phyloP scores from a whole-genome alignment of 805 yeast genomes.

The Suhomyces tanzawaensis region DNA sequence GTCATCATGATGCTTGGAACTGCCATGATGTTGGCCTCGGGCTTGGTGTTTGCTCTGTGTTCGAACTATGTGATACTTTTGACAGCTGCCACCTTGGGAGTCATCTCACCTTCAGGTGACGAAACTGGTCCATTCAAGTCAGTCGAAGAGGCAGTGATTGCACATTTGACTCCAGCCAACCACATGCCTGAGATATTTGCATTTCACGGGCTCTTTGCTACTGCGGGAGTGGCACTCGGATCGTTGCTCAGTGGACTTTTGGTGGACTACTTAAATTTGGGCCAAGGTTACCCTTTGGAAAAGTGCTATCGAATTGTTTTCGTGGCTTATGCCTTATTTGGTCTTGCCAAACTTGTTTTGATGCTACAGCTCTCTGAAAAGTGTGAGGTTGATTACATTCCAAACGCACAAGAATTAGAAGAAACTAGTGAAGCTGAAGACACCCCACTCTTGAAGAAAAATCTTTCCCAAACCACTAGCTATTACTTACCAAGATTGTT shows the following conservation, averaged over 20 bases:
- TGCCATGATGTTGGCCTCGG: slow-evolving; percentile 65
- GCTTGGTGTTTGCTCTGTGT: slow-evolving; percentile 58
- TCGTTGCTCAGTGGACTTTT: slow-evolving; percentile 60
- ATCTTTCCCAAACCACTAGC: slow-evolving; percentile 42
- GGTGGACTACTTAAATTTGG: slow-evolving; percentile 44
- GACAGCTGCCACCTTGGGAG: slow-evolving; percentile 76
- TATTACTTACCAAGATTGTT: slow-evolving; percentile 48
- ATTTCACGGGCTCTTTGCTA: slow-evolving; percentile 64
- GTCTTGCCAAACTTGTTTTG: slow-evolving; percentile 48
- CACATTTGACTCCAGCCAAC: slow-evolving; percentile 67
- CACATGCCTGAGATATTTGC: slow-evolving; percentile 75
- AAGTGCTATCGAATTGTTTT: slow-evolving; percentile 58
- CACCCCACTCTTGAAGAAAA: slow-evolving; percentile 6
- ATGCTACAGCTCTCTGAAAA: slow-evolving; percentile 50
- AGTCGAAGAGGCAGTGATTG: slow-evolving; percentile 78
- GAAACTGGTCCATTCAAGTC: slow-evolving; percentile 91
- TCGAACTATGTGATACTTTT: slow-evolving; percentile 55
- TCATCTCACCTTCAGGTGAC: slow-evolving; percentile 84
- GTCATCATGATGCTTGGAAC: slow-evolving; percentile 62
- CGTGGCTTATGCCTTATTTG: slow-evolving; percentile 52
- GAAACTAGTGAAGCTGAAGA: not conserved
- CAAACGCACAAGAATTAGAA: slow-evolving; percentile 13
- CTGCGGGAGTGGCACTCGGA: slow-evolving; percentile 75
- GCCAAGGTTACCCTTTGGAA: slow-evolving; percentile 31
- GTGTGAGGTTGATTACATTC: slow-evolving; percentile 43